phyloP scores from a whole-genome alignment of 257 asterid genomes.

The Knoxia roxburghii region DNA sequence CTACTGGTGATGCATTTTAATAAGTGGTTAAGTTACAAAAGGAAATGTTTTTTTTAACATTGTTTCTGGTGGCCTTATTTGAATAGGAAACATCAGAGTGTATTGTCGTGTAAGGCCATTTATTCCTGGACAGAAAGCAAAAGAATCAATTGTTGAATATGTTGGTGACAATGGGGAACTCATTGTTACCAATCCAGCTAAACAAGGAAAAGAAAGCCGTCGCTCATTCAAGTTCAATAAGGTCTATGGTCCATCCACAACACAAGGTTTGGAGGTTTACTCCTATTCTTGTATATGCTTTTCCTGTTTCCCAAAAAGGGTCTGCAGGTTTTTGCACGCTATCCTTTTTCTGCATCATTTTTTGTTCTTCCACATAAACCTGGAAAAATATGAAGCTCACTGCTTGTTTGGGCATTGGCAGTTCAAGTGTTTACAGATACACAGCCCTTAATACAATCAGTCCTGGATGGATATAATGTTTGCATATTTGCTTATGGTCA shows the following conservation, averaged over 20 bases:
- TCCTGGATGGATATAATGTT: slow-evolving; percentile 88
- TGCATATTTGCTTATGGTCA: slow-evolving; percentile 97
- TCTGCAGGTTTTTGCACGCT: background rate
- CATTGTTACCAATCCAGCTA: slow-evolving; percentile 60
- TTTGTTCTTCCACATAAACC: slow-evolving; percentile 1
- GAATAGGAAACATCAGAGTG: slow-evolving; percentile 86
- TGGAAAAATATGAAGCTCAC: background rate
- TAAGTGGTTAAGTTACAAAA: background rate
- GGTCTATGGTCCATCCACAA: slow-evolving; percentile 64
- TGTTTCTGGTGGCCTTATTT: slow-evolving; percentile 20
- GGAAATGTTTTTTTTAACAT: background rate
- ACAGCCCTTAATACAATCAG: slow-evolving; percentile 86
- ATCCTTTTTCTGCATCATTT: background rate
- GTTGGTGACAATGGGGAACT: slow-evolving; percentile 90
- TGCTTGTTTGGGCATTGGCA: slow-evolving; percentile 31
- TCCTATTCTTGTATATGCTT: slow-evolving; percentile 7
- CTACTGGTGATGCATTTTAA: slow-evolving; percentile 1
- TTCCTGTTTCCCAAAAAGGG: background rate
- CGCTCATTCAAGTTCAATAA: slow-evolving; percentile 81
- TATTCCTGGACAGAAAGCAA: slow-evolving; percentile 72
- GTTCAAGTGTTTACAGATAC: slow-evolving; percentile 77
- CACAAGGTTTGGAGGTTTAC: slow-evolving; percentile 59
- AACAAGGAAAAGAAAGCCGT: slow-evolving; percentile 84
- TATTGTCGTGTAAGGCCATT: slow-evolving; percentile 95
- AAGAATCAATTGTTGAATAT: slow-evolving; percentile 54